Conservation (phyloP, 163 green algal species). For the Chlamydomonas reinhardtii region DNA sequence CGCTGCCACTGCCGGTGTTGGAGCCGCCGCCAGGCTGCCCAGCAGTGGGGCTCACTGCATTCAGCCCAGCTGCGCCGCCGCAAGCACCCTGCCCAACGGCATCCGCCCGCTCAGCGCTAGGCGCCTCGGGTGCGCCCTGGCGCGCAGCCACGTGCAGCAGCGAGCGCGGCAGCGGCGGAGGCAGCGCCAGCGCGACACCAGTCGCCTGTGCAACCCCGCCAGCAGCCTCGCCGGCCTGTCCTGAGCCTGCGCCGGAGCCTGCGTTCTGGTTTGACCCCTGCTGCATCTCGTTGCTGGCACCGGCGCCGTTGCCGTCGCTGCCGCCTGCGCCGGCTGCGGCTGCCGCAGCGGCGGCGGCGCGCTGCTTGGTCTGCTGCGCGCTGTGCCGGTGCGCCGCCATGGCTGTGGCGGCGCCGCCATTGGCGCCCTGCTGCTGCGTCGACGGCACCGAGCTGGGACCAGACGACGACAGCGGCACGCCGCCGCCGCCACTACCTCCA, state of each 20-base stretch:
- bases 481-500: too few relatives aligned
- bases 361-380: neutral
- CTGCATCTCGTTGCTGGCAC: too few relatives aligned
- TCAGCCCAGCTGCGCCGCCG: too few relatives aligned
- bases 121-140: too few relatives aligned
- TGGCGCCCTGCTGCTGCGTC: neutral
- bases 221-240: neutral
- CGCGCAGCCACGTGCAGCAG: neutral
- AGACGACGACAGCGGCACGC: neutral
- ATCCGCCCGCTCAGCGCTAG: too few relatives aligned
- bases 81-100: neutral
- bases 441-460: neutral
- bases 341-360: neutral
- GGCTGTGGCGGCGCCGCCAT: too few relatives aligned
- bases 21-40: neutral
- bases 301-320: too few relatives aligned
- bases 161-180: neutral
- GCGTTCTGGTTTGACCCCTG: too few relatives aligned
- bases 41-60: too few relatives aligned
- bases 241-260: too few relatives aligned
- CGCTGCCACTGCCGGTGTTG: slow-evolving; percentile 6
- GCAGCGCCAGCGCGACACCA: neutral
- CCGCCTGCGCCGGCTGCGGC: neutral
- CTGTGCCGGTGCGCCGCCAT: too few relatives aligned
- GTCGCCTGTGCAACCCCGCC: too few relatives aligned